phyloP scores from a whole-genome alignment of 1,284 basidiomycete species.

The Papiliotrema fonsecae region DNA sequence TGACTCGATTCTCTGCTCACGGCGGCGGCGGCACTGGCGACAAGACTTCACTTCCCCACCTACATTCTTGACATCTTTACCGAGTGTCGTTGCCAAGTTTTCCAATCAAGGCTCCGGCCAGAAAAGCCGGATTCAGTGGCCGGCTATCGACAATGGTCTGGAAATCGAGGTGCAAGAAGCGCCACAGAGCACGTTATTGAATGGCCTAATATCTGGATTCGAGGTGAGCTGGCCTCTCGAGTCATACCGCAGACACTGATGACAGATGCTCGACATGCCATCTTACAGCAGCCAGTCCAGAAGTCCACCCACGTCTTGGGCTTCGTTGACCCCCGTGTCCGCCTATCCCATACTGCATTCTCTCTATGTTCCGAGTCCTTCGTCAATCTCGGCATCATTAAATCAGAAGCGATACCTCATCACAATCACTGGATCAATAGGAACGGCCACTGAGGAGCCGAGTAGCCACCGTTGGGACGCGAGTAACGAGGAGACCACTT shows the following conservation, averaged over 20 bases:
- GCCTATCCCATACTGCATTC: neutral
- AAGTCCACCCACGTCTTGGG: slow-evolving; percentile 1
- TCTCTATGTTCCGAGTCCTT: neutral
- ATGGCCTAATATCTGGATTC: neutral
- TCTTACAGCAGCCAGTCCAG: neutral
- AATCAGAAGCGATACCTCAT: neutral
- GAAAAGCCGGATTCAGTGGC: slow-evolving; percentile 9
- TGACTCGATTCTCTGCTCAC: neutral
- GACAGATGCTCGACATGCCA: neutral
- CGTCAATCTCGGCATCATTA: neutral
- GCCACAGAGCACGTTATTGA: neutral
- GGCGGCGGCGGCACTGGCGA: slow-evolving; percentile 2
- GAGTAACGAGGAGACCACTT: neutral
- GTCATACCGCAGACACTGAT: neutral
- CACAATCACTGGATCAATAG: neutral
- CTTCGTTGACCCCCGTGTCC: neutral
- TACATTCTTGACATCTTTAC: slow-evolving; percentile 33
- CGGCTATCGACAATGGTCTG: slow-evolving; percentile 6
- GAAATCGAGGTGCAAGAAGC: slow-evolving; percentile 2
- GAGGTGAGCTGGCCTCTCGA: neutral
- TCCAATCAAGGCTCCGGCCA: slow-evolving; percentile 5
- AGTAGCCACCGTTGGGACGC: neutral
- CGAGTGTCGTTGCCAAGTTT: slow-evolving; percentile 19
- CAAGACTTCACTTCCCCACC: slow-evolving; percentile 27
- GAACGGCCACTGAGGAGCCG: neutral